Conservation (phyloP, 371 early-diverging fungal species). For the Lichtheimia ornata region DNA sequence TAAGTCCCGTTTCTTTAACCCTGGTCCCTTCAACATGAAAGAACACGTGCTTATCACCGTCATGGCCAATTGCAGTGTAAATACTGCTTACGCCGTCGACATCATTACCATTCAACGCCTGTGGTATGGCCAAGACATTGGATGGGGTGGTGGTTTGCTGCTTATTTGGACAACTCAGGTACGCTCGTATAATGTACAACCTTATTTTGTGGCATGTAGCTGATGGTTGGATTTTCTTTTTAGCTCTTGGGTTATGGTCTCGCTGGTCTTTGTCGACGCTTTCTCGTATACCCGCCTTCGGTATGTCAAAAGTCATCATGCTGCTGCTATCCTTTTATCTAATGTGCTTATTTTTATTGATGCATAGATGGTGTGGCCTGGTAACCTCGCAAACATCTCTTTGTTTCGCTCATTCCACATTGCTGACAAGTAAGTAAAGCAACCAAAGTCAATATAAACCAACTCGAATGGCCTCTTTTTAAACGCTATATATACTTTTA, state of each 20-base stretch:
- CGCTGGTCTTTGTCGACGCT: slow-evolving; percentile 76
- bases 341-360: no score
- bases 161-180: slow-evolving; percentile 71
- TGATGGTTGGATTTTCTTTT: background rate
- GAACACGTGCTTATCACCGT: slow-evolving; percentile 82
- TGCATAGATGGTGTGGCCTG: slow-evolving; percentile 81
- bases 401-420: slow-evolving; percentile 75
- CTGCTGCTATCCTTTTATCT: no score
- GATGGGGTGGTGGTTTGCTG: slow-evolving; percentile 59
- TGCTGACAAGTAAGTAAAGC: slow-evolving; percentile 22
- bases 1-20: slow-evolving; percentile 49
- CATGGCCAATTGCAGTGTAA: slow-evolving; percentile 56
- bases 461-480: no score
- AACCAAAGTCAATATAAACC: background rate
- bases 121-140: slow-evolving; percentile 62
- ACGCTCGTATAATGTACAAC: slow-evolving; percentile 11
- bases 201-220: background rate
- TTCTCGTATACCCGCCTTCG: slow-evolving; percentile 77
- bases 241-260: slow-evolving; percentile 76
- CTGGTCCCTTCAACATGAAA: slow-evolving; percentile 86
- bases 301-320: no score
- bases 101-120: slow-evolving; percentile 70
- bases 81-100: slow-evolving; percentile 75
- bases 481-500: slow-evolving; percentile 45
- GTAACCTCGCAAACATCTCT: slow-evolving; percentile 69